Evolutionary conservation across 2,329 filamentous ascomycete genomes (phyloP), one percentile per base, ranked within the genome.

Genomic region (Endocalyx cinctus): DNA sequence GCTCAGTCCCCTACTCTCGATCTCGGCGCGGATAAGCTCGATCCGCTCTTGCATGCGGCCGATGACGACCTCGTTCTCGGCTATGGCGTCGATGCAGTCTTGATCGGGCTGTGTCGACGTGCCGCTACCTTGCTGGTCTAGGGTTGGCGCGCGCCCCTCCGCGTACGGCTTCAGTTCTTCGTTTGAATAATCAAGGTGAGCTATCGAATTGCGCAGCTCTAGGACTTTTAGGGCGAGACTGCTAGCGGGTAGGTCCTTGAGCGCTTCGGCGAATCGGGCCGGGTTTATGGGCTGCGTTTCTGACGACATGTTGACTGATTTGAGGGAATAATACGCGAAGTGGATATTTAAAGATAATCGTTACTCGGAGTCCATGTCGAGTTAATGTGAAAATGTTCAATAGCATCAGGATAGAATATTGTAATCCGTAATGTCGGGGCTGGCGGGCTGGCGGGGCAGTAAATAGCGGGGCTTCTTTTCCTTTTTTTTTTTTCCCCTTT

Each of bases 181-280:
- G 63, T 88, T 89, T 43, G 79, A 84, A 57, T 79, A 79, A 50
- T 81, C 74, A 17, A 89, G 77, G 59, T 89, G 83, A 16, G 74
- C 70, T 53, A 88, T 81, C 48, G 71, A 77, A 70, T 87, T 88
- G 55, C 76, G 77, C 41, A 89, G 70, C 58, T 89, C 85, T 53
- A 83, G 74, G 38, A 82, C 75, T 61, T 88, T 88, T 59, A 83
- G 70, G 60, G 84, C 79, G 6, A 89, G 78, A 37, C 72, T 72
- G 42, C 74, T 70, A 45, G 81, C 57, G 25, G 82, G 75, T 35
- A 89, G 77, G 39, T 80, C 74, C 45, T 71, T 66, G 45, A 89
- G 70, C 16, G 84, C 84, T 41, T 69, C 65, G 52, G 79, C 76
- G 64, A 86, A 87, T 54, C 73, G 74, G 13, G 66, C 57, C 17